Evolutionary conservation across 2,329 filamentous ascomycete species (phyloP), one percentile per base, ranked within the genome.

Genomic region (Colletotrichum shisoi): DNA sequence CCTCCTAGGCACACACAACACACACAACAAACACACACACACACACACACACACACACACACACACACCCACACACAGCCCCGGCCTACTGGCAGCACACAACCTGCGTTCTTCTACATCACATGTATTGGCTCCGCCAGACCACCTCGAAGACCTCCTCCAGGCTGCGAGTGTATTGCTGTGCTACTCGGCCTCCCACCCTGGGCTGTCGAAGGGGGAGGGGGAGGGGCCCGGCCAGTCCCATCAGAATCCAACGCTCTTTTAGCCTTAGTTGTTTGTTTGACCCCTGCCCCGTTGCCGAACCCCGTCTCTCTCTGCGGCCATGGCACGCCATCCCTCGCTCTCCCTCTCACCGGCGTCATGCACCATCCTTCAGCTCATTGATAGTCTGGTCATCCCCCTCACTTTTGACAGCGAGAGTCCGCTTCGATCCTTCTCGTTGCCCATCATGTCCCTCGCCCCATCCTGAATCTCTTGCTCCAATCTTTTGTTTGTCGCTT

Each of bases 371-470:
- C 15, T 59, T 67, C 64, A 64, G 54, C 64, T 51, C 60, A 59
- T 67, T 67, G 64, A 67, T 67, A 67, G 64, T 54, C 64, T 67
- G 64, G 27, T 56, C 37, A 31, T 56, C 27, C 61, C 59, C 64
- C 64, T 67, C 61, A 67, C 61, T 67, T 46, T 39, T n/a, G 21
- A 56, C 51, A 46, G n/a, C 12, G 42, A 59, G 40, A 57, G 31
- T 49, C 48, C 12, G 11, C 19, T 27, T 53, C 44, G 11, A 54
- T 39, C 13, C 46, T 59, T 24, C 42, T 58, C 42, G 21, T 64
- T 63, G 53, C 42, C 39, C 53, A 56, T 21, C 48, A 44, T 53
- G 54, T 27, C 48, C 54, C 40, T 44, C 19, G 17, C 31, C 42
- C 13, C n/a, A 12, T 24, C 13, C 37, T 49, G 34, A 58, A n/a